Evolutionary conservation across 345 rosid genomes (phyloP).

Genomic region (Eucalyptus erythrocorys): DNA sequence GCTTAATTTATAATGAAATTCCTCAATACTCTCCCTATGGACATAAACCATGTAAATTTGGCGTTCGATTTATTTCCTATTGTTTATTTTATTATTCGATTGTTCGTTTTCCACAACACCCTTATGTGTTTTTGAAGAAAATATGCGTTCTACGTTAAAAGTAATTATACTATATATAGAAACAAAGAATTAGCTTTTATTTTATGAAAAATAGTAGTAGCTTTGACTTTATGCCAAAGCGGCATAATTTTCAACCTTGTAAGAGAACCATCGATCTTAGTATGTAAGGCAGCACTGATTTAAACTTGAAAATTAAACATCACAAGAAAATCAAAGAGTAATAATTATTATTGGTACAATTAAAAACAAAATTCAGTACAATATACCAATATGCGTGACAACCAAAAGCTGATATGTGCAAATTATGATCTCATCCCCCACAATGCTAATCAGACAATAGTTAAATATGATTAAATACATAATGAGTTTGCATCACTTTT

Average conservation of each 20-base stretch:
- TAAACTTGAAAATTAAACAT: background rate
- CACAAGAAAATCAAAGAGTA: background rate
- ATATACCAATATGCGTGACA: background rate
- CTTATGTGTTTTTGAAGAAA: too few species aligned
- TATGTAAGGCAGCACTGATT: background rate
- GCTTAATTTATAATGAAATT: too few species aligned
- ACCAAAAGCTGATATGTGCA: background rate
- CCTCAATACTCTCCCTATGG: rapidly evolving
- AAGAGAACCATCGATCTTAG: background rate
- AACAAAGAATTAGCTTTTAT: background rate
- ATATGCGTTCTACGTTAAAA: too few species aligned
- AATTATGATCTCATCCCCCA: background rate
- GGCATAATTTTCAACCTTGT: background rate
- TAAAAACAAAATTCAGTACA: background rate
- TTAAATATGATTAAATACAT: background rate
- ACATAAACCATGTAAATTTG: too few species aligned
- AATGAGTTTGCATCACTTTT: background rate
- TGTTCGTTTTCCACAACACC: too few species aligned
- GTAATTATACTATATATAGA: background rate
- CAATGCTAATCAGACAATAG: background rate
- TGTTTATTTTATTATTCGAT: too few species aligned
- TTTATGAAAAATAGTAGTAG: background rate
- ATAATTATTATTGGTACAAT: background rate
- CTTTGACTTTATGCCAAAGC: background rate
- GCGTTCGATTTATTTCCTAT: rapidly evolving